phyloP scores from a whole-genome alignment of 371 early-diverging fungal genomes.

The Fennellomyces sp. region DNA sequence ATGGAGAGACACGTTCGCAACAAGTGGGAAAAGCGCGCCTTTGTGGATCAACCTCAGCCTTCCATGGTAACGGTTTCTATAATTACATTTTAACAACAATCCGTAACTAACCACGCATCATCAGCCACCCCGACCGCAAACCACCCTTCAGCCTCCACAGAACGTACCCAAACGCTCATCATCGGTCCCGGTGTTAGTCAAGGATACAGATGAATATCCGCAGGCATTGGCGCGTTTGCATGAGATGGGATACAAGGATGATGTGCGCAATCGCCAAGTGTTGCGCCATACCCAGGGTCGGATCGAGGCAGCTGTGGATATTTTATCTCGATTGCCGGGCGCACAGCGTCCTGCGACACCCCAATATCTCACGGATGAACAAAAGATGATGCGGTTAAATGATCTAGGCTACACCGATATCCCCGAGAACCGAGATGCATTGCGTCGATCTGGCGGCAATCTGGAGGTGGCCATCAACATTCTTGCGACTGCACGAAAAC shows the following conservation, averaged over 20 bases:
- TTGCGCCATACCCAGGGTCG: conserved; percentile 75
- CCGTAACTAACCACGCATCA: no score
- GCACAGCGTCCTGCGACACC: conserved; percentile 26
- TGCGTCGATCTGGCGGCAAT: conserved; percentile 64
- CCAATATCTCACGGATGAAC: conserved; percentile 33
- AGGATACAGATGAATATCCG: conserved; percentile 9
- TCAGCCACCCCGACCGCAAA: conserved; percentile 14
- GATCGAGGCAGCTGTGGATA: conserved; percentile 73
- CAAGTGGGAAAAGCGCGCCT: conserved; percentile 90
- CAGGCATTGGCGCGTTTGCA: conserved; percentile 33
- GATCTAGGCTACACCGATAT: conserved; percentile 56
- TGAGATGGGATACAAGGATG: conserved; percentile 82
- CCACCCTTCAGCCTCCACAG: background rate
- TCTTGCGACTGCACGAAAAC: conserved; percentile 44
- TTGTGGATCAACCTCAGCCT: conserved; percentile 46
- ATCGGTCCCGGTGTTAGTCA: conserved; percentile 35
- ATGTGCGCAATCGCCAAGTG: conserved; percentile 59
- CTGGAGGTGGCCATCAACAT: conserved; percentile 57
- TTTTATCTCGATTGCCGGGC: conserved; percentile 55
- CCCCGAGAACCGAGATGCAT: conserved; percentile 47
- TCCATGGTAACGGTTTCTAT: conserved; percentile 7
- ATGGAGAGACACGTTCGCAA: conserved; percentile 91
- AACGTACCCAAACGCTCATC: conserved; percentile 42
- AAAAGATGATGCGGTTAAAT: conserved; percentile 40
- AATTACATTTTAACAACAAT: background rate